A percentile compares a stretch with the other conserved stretches of the same genome.
Evolutionary conservation across 192 early-diverging fungal species (phyloP).

Genomic region (Fimicolochytrium jonesii): DNA sequence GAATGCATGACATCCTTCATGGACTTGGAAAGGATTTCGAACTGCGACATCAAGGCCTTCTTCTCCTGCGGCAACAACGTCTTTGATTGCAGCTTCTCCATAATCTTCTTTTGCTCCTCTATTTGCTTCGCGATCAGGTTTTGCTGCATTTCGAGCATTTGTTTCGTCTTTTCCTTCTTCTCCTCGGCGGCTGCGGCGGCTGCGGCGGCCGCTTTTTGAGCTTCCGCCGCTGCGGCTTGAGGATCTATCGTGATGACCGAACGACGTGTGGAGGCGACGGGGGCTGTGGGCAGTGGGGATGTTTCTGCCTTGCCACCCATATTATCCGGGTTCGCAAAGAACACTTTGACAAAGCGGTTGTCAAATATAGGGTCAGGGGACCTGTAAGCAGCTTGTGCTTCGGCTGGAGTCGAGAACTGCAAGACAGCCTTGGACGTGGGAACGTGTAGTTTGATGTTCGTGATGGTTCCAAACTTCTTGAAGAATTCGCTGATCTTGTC

Average conservation of each 20-base stretch:
- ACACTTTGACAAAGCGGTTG: constrained; percentile 86
- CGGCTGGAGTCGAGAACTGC: constrained; percentile 55
- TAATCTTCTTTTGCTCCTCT: constrained; percentile 58
- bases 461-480: constrained; percentile 70
- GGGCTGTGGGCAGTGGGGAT: not conserved
- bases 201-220: not conserved
- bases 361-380: constrained; percentile 77
- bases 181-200: constrained; percentile 34
- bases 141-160: constrained; percentile 50
- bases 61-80: constrained; percentile 26
- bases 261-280: not conserved
- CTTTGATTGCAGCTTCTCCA: constrained; percentile 55
- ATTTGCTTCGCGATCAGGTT: constrained; percentile 54
- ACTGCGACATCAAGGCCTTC: constrained; percentile 26
- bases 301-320: not conserved
- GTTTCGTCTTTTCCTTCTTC: constrained; percentile 36
- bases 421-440: constrained; percentile 54
- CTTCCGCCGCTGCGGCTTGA: not conserved
- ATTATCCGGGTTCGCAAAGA: constrained; percentile 46
- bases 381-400: constrained; percentile 66
- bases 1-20: constrained; percentile 14
- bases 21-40: constrained; percentile 8
- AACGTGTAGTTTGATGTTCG: constrained; percentile 65
- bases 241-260: not conserved
- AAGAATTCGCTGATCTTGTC: constrained; percentile 75